Evolutionary conservation across 1,284 basidiomycete species (phyloP).

Genomic region (Sporisorium graminicola): DNA sequence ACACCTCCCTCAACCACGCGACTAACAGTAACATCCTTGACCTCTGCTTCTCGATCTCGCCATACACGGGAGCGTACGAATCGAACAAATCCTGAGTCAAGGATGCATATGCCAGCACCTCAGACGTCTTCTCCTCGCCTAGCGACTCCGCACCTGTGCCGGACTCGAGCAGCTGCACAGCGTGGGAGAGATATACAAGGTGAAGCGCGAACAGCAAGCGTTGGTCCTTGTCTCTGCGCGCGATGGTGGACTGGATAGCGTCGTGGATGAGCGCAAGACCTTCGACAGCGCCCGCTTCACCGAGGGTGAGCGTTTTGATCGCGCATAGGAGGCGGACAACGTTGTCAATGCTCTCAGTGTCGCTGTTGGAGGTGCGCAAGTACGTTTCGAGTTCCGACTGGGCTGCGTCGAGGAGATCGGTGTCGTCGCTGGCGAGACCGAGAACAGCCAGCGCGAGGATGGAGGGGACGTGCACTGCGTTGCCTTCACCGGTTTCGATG

Average conservation of each 20-base stretch:
- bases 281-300: neutral
- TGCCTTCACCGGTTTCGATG: slow-evolving; percentile 6
- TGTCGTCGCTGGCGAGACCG: slow-evolving; percentile 83
- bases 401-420: slow-evolving; percentile 85
- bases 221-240: slow-evolving; percentile 10
- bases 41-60: slow-evolving; percentile 24
- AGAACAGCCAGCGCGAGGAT: slow-evolving; percentile 87
- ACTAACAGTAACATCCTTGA: slow-evolving; percentile 1
- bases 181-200: slow-evolving; percentile 25
- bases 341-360: neutral
- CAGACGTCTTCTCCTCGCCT: slow-evolving; percentile 8
- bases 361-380: neutral
- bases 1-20: slow-evolving; percentile 2
- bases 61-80: slow-evolving; percentile 12
- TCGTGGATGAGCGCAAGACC: slow-evolving; percentile 24
- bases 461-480: slow-evolving; percentile 76
- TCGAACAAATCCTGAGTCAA: slow-evolving; percentile 30
- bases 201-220: slow-evolving; percentile 26
- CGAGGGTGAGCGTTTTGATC: slow-evolving; percentile 4
- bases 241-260: slow-evolving; percentile 19
- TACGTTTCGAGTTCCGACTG: slow-evolving; percentile 78
- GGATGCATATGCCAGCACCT: slow-evolving; percentile 24
- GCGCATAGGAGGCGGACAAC: slow-evolving; percentile 29
- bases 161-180: slow-evolving; percentile 1
- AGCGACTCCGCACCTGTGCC: neutral